phyloP scores from a whole-genome alignment of 441 rosid genomes.

The Arabidopsis lyrata region DNA sequence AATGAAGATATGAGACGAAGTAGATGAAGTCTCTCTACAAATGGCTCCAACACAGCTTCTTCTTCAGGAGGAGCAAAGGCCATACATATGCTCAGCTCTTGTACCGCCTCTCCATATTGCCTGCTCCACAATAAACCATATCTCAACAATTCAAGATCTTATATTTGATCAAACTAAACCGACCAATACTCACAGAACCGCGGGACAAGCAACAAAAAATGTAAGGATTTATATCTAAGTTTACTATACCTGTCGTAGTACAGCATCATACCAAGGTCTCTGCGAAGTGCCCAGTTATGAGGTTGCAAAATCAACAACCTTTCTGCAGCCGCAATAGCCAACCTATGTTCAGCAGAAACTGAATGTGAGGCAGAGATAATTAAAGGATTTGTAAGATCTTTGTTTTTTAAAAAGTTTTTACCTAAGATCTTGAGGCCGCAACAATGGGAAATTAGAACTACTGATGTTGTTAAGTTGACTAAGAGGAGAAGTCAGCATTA shows the following conservation, averaged over 20 bases:
- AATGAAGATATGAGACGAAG: conserved; percentile 72
- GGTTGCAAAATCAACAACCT: conserved; percentile 85
- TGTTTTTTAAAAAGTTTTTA: conserved; percentile 32
- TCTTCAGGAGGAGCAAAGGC: conserved; percentile 88
- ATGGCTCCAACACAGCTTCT: conserved; percentile 66
- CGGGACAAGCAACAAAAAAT: not conserved
- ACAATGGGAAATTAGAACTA: conserved; percentile 53
- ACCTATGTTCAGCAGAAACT: conserved; percentile 50
- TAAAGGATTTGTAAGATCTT: conserved; percentile 14
- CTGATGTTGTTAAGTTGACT: conserved; percentile 56
- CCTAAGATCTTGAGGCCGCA: conserved; percentile 88
- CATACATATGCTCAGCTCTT: conserved; percentile 92
- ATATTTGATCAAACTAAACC: conserved; percentile 2
- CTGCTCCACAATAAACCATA: conserved; percentile 43
- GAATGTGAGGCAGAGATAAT: conserved; percentile 2
- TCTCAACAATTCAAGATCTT: conserved; percentile 15
- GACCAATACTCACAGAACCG: not conserved
- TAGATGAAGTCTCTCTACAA: conserved; percentile 82
- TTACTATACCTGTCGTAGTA: conserved; percentile 66
- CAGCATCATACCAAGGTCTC: conserved; percentile 91
- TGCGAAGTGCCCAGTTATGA: conserved; percentile 79
- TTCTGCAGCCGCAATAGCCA: conserved; percentile 89
- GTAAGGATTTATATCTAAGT: not conserved
- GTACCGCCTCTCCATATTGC: conserved; percentile 83
- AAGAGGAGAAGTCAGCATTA: conserved; percentile 91